These are phyloP conservation scores for Cyclostephanos invisitatus DNA, from an alignment of 108 stramenopile species.

Conservation along the genomic window DNA sequence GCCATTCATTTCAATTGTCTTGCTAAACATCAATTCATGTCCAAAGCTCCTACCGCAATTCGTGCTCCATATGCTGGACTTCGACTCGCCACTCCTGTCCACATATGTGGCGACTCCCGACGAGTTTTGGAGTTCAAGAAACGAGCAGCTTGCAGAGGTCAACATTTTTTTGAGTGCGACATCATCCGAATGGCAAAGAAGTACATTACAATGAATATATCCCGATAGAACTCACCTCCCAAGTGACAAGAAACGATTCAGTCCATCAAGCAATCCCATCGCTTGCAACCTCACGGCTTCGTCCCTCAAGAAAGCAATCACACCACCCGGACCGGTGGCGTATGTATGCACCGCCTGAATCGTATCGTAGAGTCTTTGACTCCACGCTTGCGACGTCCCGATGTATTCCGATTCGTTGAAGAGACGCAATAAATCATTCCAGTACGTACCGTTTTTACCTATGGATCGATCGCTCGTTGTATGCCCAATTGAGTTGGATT, in stretches of 20 bases:
- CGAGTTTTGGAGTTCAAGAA: background rate
- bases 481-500: conserved; percentile 16
- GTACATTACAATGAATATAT: background rate
- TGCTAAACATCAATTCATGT: conserved; percentile 8
- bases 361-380: conserved; percentile 5
- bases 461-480: conserved; percentile 2
- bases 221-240: conserved; percentile 6
- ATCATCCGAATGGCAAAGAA: background rate
- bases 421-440: conserved; percentile 2
- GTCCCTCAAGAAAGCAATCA: conserved; percentile 5
- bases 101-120: background rate
- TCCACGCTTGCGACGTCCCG: background rate
- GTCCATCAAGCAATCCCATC: conserved; percentile 8
- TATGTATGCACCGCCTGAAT: conserved; percentile 4
- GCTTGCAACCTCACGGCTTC: conserved; percentile 6
- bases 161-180: background rate
- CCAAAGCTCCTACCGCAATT: conserved; percentile 13
- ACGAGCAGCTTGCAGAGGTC: conserved; percentile 6
- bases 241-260: conserved; percentile 7
- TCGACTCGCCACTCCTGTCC: conserved; percentile 2
- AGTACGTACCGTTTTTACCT: conserved; percentile 4
- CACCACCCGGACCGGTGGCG: background rate
- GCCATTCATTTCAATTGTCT: conserved; percentile 14
- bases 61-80: conserved; percentile 4
- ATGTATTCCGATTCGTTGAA: background rate